Conservation (phyloP, 1,284 basidiomycete genomes). For the Tremellales sp. region DNA sequence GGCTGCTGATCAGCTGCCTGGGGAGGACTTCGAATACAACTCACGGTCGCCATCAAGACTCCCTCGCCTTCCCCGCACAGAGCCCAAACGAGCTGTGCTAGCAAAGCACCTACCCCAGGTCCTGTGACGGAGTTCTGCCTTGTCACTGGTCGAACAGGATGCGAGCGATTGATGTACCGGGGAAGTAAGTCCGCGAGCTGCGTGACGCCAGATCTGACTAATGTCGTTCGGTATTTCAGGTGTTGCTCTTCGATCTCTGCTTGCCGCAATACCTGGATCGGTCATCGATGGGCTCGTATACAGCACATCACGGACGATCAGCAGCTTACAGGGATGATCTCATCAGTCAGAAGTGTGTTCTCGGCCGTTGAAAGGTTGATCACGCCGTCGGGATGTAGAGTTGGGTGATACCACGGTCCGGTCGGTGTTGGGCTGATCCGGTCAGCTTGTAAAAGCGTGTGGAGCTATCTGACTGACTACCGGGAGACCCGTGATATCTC, state of each 20-base stretch:
- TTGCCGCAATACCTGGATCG: background rate
- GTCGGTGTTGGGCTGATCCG: slow-evolving; percentile 1
- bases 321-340: background rate
- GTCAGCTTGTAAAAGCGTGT: background rate
- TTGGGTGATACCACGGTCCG: background rate
- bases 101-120: slow-evolving; percentile 1
- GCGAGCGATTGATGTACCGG: background rate
- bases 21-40: background rate
- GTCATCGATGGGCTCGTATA: background rate
- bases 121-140: slow-evolving; percentile 1
- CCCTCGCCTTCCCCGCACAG: slow-evolving; percentile 1
- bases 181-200: slow-evolving; percentile 3
- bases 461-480: background rate
- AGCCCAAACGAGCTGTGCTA: slow-evolving; percentile 3
- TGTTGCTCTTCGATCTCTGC: background rate
- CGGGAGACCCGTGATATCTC: too few relatives aligned
- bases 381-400: background rate
- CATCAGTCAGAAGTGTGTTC: background rate
- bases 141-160: background rate
- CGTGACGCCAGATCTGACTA: background rate
- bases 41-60: slow-evolving; percentile 1
- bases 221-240: slow-evolving; percentile 1
- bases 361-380: slow-evolving; percentile 4
- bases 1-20: background rate
- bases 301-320: background rate